Evolutionary conservation across 257 asterid species (phyloP), one percentile per base, ranked within the genome.

Genomic region (Perilla frutescens): DNA sequence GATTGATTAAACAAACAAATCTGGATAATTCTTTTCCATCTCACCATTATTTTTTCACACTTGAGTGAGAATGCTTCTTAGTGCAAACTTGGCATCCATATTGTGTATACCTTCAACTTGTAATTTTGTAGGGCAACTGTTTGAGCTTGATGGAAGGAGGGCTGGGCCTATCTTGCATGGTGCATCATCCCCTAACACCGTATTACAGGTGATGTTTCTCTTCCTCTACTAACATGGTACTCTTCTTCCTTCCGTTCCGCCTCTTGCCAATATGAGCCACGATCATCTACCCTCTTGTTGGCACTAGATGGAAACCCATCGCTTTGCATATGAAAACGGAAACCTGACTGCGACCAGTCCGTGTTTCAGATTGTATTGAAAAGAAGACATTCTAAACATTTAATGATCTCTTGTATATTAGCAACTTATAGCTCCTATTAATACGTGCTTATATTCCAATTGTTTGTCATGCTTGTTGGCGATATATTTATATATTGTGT

Each of bases 111-210:
- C 31, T n/a, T 20, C 26, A 20, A 64, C 61, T 36, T 29, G 65
- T 15, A 14, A 15, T 36, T 65, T 49, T 82, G 76, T 82, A 94
- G 98, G 96, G 34, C 79, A 87, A 80, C 88, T 94, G 20, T 91
- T 81, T 49, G 99, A 94, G 88, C 97, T 94, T 59, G 99, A 91
- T 54, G 99, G 99, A 77, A 81, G 96, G 86, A 88, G 77, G 82
- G 84, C 93, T 0, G 96, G 88, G 64, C 96, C 99, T 62, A 82
- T 94, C 70, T 78, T 90, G 49, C 99, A 90, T 9, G 97, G 99
- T 15, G 72, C 95, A 72, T 88, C 99, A 62, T 84, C 97, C 61
- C 66, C 93, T 43, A 36, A 51, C 83, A 85, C 83, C 68, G 50
- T 94, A 79, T 73, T 94, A 53, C 84, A 82, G 94, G 97, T 91